Conservation (phyloP, 2,329 filamentous ascomycete species). For the Huntiella savannae region DNA sequence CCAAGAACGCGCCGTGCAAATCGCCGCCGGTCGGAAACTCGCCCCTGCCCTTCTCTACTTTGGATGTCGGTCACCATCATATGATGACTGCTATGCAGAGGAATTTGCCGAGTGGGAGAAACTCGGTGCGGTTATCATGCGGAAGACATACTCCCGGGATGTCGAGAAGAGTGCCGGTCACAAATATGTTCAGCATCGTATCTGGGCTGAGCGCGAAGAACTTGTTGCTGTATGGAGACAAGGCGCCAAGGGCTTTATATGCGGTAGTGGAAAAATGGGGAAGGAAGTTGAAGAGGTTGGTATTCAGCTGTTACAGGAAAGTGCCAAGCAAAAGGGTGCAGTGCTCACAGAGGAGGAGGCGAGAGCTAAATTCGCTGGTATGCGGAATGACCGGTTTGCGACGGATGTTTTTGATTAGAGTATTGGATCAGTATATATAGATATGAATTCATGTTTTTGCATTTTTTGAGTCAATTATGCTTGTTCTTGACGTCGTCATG, state of each 20-base stretch:
- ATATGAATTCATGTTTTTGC: background rate
- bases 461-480: background rate
- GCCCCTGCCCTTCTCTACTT: slow-evolving; percentile 46
- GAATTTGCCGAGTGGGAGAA: slow-evolving; percentile 40
- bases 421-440: background rate
- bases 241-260: slow-evolving; percentile 42
- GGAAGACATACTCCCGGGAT: slow-evolving; percentile 32
- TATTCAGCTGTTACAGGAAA: slow-evolving; percentile 20
- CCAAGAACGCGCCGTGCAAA: slow-evolving; percentile 37
- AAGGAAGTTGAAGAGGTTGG: slow-evolving; percentile 26
- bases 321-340: slow-evolving; percentile 16
- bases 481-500: background rate
- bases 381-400: slow-evolving; percentile 36
- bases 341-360: slow-evolving; percentile 22
- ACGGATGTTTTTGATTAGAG: slow-evolving; percentile 40
- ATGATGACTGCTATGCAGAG: slow-evolving; percentile 41
- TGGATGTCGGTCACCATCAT: slow-evolving; percentile 36
- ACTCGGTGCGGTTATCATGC: slow-evolving; percentile 40
- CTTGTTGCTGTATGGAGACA: slow-evolving; percentile 21
- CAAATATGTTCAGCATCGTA: slow-evolving; percentile 27
- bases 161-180: slow-evolving; percentile 27
- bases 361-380: slow-evolving; percentile 27
- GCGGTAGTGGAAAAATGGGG: slow-evolving; percentile 36
- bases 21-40: slow-evolving; percentile 29
- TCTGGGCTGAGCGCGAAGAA: slow-evolving; percentile 21